Percentiles rank a stretch among this genome's conserved stretches.
Conservation (phyloP, 2,329 filamentous ascomycete species). For the Albifimbria verrucaria region DNA sequence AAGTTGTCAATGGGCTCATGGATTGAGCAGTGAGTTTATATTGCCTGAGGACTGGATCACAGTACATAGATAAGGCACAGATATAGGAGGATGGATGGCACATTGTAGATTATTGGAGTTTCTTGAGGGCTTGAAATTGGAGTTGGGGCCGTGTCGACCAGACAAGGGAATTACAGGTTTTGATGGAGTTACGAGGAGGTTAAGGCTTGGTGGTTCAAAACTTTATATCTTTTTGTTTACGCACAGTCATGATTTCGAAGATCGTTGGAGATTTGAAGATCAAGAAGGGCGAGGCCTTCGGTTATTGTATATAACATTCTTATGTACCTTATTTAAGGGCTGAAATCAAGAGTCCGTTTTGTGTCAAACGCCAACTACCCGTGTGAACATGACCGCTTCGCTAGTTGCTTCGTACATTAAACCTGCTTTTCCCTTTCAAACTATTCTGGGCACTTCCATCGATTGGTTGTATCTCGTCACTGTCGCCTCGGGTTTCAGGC, state of each 20-base stretch:
- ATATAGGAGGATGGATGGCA: neutral
- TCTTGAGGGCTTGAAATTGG: neutral
- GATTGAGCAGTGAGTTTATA: neutral
- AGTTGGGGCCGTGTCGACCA: too few species aligned
- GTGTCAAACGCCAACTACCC: too few species aligned
- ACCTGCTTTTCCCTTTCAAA: constrained; percentile 9
- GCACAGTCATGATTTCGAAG: too few species aligned
- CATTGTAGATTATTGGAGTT: neutral
- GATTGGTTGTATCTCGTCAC: constrained; percentile 5
- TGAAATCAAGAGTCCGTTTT: too few species aligned
- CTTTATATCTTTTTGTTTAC: too few species aligned
- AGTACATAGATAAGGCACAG: neutral
- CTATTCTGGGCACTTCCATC: constrained; percentile 1
- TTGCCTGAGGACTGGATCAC: neutral
- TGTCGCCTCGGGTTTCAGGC: neutral
- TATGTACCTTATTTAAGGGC: too few species aligned
- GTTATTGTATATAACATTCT: too few species aligned
- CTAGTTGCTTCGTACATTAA: neutral
- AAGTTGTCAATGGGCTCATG: neutral
- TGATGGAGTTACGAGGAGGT: too few species aligned
- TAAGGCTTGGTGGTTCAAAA: too few species aligned
- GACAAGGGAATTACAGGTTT: too few species aligned
- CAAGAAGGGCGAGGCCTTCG: too few species aligned
- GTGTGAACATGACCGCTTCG: neutral
- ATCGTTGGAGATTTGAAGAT: too few species aligned